Evolutionary conservation across 176 grass and related monocot species (phyloP).

Genomic region (Ensete glaucum): DNA sequence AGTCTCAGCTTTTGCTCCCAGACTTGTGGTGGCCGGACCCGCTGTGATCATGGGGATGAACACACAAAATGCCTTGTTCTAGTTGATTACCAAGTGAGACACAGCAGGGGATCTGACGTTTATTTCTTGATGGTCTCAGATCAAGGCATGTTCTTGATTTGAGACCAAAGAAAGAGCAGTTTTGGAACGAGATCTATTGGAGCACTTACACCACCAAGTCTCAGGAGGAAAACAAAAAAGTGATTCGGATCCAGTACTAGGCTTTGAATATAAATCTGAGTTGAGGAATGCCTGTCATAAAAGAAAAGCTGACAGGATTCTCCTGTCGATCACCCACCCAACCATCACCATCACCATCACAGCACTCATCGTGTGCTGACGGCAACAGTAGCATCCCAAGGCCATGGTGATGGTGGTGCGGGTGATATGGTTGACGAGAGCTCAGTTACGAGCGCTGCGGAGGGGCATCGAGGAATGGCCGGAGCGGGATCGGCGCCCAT

Average conservation of each 20-base stretch:
- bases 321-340: not conserved
- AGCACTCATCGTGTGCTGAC: not conserved
- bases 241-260: not conserved
- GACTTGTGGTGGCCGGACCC: not conserved
- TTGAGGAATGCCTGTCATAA: constrained; percentile 1
- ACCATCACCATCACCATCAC: not conserved
- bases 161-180: not conserved
- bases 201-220: no score
- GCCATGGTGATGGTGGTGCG: no score
- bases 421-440: no score
- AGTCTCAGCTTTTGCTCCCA: not conserved
- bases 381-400: not conserved
- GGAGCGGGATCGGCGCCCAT: constrained; percentile 1
- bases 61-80: not conserved
- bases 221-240: no score
- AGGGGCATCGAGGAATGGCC: not conserved
- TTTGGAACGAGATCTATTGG: no score
- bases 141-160: not conserved
- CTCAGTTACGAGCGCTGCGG: not conserved
- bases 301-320: not conserved
- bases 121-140: no score
- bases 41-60: no score
- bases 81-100: no score
- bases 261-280: not conserved
- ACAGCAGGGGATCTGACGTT: no score